Percentiles rank a stretch among this genome's conserved stretches.
Conservation (phyloP, 306 rosid species). For the Mimosa bimucronata region DNA sequence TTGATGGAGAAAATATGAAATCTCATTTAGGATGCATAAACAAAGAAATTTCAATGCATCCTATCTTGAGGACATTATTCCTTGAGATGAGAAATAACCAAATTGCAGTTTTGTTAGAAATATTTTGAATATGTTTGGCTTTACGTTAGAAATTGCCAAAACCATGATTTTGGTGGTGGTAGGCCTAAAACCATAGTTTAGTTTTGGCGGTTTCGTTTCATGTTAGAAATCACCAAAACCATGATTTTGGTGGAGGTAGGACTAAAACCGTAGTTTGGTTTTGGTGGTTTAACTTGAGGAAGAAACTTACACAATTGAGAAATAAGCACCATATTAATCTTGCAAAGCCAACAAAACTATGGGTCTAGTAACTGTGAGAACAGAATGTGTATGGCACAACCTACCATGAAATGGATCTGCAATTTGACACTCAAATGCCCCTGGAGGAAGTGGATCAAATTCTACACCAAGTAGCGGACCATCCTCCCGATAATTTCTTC, state of each 20-base stretch:
- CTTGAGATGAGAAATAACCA: not conserved
- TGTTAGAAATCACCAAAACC: no score
- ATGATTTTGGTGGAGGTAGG: no score
- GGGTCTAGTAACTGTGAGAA: not conserved
- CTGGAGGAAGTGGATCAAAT: slow-evolving; percentile 91
- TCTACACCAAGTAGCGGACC: slow-evolving; percentile 89
- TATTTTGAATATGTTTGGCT: not conserved
- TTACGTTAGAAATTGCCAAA: not conserved
- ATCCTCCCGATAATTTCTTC: slow-evolving; percentile 73
- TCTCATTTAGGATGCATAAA: not conserved
- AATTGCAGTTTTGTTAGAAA: slow-evolving; percentile 19
- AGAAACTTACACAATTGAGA: slow-evolving; percentile 5
- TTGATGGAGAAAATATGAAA: slow-evolving; percentile 12
- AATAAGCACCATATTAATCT: slow-evolving; percentile 27
- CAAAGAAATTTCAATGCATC: not conserved
- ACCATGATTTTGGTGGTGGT: not conserved
- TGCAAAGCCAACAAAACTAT: slow-evolving; percentile 26
- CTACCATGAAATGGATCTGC: slow-evolving; percentile 71
- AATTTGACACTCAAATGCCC: slow-evolving; percentile 77
- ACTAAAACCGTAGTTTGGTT: no score
- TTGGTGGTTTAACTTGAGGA: not conserved
- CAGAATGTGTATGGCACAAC: slow-evolving; percentile 30
- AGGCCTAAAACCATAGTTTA: not conserved
- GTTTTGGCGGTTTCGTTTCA: not conserved
- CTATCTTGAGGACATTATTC: not conserved